Evolutionary conservation across 352 stramenopile species (phyloP).

Genomic region (Globisporangium megalacanthum): DNA sequence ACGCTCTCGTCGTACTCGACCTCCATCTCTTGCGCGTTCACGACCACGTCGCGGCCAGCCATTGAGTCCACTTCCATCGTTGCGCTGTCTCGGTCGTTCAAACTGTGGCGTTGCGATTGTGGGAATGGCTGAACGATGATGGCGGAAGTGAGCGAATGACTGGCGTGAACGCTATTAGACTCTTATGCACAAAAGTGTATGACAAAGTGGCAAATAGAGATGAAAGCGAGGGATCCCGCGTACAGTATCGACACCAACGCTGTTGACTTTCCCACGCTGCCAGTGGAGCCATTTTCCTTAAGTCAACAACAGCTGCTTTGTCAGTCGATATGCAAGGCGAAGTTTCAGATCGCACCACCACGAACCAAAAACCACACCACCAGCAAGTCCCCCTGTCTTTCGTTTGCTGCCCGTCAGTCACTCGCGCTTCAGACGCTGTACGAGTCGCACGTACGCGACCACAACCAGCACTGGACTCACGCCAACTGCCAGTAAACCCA

Average conservation of each 20-base stretch:
- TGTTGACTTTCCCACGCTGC: too few species aligned
- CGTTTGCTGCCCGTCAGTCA: not conserved
- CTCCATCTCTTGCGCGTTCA: conserved; percentile 45
- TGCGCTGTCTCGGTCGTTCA: not conserved
- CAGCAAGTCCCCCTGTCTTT: not conserved
- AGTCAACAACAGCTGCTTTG: not conserved
- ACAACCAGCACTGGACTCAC: not conserved
- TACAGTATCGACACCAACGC: too few species aligned
- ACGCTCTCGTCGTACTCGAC: conserved; percentile 44
- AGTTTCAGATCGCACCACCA: too few species aligned
- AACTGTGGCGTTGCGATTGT: not conserved
- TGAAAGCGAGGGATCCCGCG: too few species aligned
- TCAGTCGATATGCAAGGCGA: not conserved
- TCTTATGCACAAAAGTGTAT: too few species aligned
- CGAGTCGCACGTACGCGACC: not conserved
- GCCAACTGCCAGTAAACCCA: not conserved
- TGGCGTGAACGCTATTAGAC: too few species aligned
- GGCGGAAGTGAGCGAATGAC: too few species aligned
- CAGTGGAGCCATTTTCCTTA: too few species aligned
- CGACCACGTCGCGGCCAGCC: conserved; percentile 52
- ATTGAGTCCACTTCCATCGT: conserved; percentile 71
- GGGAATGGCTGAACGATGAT: not conserved
- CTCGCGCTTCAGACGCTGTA: not conserved
- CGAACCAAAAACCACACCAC: not conserved
- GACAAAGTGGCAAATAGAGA: too few species aligned